Percentiles rank a stretch among this genome's conserved stretches.
Evolutionary conservation across 495 filamentous ascomycete genomes (phyloP).

Genomic region (Opeltia flavorubescens): DNA sequence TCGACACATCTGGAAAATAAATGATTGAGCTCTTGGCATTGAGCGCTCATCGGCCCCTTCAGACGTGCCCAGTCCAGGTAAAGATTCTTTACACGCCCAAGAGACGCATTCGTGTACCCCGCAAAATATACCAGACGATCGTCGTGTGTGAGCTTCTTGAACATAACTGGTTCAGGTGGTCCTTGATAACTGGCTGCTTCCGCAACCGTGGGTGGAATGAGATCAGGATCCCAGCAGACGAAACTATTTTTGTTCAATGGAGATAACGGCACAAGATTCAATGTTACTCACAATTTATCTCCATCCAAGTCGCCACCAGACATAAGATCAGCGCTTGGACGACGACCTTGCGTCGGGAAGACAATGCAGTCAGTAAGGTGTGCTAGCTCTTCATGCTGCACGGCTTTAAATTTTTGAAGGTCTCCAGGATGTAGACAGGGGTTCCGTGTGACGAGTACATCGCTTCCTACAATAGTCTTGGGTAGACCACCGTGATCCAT

Average conservation of each 20-base stretch:
- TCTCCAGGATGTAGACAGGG: constrained; percentile 40
- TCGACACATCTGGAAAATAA: constrained; percentile 39
- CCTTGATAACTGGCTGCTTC: constrained; percentile 33
- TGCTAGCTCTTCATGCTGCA: constrained; percentile 24
- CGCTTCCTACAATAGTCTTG: constrained; percentile 23
- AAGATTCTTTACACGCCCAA: constrained; percentile 36
- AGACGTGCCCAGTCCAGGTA: constrained; percentile 36
- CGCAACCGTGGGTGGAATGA: constrained; percentile 29
- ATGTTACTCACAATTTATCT: constrained; percentile 23
- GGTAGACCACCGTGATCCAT: constrained; percentile 27
- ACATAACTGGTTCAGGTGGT: constrained; percentile 27
- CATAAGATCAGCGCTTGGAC: constrained; percentile 38
- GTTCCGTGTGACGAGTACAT: constrained; percentile 36
- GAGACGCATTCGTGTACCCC: constrained; percentile 30
- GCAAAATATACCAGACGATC: constrained; percentile 35
- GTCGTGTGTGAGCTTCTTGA: constrained; percentile 30
- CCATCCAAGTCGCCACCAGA: constrained; percentile 40
- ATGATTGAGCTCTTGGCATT: constrained; percentile 39
- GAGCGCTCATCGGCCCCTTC: constrained; percentile 27
- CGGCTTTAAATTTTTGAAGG: constrained; percentile 35
- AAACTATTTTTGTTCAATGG: constrained; percentile 23
- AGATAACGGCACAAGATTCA: not conserved
- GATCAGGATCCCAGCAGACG: constrained; percentile 36
- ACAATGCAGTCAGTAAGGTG: constrained; percentile 39
- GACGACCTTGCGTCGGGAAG: constrained; percentile 30